Evolutionary conservation across 2,329 filamentous ascomycete species (phyloP).

Genomic region (Sclerotinia minor): DNA sequence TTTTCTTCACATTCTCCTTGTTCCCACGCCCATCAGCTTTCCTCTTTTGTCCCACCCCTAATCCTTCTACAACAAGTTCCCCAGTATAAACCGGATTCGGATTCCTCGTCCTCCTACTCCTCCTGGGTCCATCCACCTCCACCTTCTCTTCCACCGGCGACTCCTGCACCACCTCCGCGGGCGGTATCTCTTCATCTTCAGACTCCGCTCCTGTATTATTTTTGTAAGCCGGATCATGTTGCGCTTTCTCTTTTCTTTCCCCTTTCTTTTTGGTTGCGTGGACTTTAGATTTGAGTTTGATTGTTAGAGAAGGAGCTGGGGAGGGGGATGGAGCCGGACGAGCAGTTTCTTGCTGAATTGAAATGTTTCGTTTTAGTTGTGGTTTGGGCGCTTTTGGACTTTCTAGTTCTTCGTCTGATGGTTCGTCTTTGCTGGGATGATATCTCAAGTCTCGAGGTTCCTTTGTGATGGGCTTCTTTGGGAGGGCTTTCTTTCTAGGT

Average conservation of each 20-base stretch:
- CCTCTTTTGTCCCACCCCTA: background rate
- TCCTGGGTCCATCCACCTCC: no score
- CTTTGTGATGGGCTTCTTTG: background rate
- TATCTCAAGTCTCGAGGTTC: background rate
- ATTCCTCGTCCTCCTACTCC: conserved; percentile 19
- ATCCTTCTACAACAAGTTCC: background rate
- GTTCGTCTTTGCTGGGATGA: background rate
- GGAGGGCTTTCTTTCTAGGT: background rate
- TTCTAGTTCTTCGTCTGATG: background rate
- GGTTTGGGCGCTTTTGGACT: background rate
- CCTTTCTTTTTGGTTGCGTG: background rate
- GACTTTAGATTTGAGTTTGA: background rate
- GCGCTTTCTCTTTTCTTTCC: background rate
- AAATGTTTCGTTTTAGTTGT: background rate
- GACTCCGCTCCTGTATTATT: background rate
- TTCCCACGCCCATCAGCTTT: background rate
- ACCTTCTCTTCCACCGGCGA: background rate
- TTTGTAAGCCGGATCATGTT: background rate
- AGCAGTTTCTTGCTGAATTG: background rate
- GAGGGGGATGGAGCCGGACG: background rate
- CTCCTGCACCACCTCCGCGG: background rate
- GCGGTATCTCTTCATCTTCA: background rate
- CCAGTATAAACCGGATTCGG: conserved; percentile 1
- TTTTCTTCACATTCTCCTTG: background rate
- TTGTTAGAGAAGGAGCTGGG: background rate